Base-by-base conservation (phyloP, 2,329 filamentous ascomycete genomes). In the Exophiala sideris region DNA sequence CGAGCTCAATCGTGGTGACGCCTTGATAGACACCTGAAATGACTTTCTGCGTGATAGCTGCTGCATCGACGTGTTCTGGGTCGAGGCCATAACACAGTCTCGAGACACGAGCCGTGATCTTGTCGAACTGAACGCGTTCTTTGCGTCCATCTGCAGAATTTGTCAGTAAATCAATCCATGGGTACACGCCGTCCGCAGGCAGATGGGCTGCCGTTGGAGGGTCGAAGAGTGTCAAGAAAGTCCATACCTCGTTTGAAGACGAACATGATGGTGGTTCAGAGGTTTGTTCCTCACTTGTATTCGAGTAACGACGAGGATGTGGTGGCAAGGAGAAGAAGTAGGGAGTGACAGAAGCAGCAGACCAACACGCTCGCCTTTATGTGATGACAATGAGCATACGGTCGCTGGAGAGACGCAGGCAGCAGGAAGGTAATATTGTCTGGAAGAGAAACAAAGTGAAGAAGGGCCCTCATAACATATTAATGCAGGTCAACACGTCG, bases 91-190 rank as follows among this genome's bases (percentile, higher is more conserved):
- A 99, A 83, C 94, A 99, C 70, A 99, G 81, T 68, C 94, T 86
- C 44, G 94, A 97, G 65, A 99, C 94, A 75, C 94, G 91, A 67
- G 94, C 94, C 69, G 94, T 97, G 83, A 99, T 99, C 80, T 99
- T 99, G 82, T 99, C 94, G 79, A 99, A 99, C 75, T 99, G 94
- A 63, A 99, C 94, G 75, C 94, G 94, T 83, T 99, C 94, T 80
- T 97, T 96, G 81, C 94, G 94, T 77, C 92, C 92, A 83, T 99
- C 94, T 97, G 66, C 36, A 56, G 69, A 64, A 54, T 52, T 45
- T 45, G 48, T 56, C 34, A 55, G 58, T 16, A 2, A 21, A 39
- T 38, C 11, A n/a, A 45, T 48, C 68, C n/a, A 20, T 24, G 14
- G 64, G 24, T 12, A 33, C 16, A 10, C 11, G 10, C 24, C 5